These are phyloP conservation scores for Pyrenophora graminea DNA, from an alignment of 2,329 filamentous ascomycete species.

Conservation along the genomic window DNA sequence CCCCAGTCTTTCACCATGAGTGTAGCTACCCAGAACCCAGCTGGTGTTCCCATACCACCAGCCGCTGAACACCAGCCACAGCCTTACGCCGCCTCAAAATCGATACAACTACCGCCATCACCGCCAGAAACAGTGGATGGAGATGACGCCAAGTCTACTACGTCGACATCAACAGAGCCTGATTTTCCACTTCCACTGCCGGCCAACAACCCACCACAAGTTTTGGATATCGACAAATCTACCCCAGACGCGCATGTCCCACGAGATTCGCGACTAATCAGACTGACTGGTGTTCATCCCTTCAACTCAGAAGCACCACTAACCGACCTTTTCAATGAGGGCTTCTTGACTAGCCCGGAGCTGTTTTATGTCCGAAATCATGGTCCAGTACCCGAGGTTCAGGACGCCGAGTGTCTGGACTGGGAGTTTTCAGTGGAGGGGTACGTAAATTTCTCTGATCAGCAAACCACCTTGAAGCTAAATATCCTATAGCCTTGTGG, in stretches of 20 bases:
- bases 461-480: not conserved
- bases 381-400: slow-evolving; percentile 76
- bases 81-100: slow-evolving; percentile 18
- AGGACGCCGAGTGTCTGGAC: slow-evolving; percentile 70
- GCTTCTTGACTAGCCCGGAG: slow-evolving; percentile 84
- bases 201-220: slow-evolving; percentile 59
- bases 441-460: slow-evolving; percentile 26
- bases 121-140: slow-evolving; percentile 43
- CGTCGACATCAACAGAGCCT: slow-evolving; percentile 19
- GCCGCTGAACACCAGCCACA: slow-evolving; percentile 24
- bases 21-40: slow-evolving; percentile 13
- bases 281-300: slow-evolving; percentile 85
- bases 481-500: slow-evolving; percentile 63
- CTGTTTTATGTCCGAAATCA: slow-evolving; percentile 93
- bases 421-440: slow-evolving; percentile 88
- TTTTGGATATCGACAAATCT: slow-evolving; percentile 75
- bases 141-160: slow-evolving; percentile 31
- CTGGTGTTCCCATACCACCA: slow-evolving; percentile 22
- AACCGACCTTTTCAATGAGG: slow-evolving; percentile 74
- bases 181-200: slow-evolving; percentile 71
- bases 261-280: slow-evolving; percentile 78
- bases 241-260: slow-evolving; percentile 84
- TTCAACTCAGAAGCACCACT: slow-evolving; percentile 90
- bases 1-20: slow-evolving; percentile 22
- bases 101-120: slow-evolving; percentile 37